A percentile compares a stretch with the other conserved stretches of the same genome.
Evolutionary conservation across 495 filamentous ascomycete genomes (phyloP).

Genomic region (Pyronema omphalodes): DNA sequence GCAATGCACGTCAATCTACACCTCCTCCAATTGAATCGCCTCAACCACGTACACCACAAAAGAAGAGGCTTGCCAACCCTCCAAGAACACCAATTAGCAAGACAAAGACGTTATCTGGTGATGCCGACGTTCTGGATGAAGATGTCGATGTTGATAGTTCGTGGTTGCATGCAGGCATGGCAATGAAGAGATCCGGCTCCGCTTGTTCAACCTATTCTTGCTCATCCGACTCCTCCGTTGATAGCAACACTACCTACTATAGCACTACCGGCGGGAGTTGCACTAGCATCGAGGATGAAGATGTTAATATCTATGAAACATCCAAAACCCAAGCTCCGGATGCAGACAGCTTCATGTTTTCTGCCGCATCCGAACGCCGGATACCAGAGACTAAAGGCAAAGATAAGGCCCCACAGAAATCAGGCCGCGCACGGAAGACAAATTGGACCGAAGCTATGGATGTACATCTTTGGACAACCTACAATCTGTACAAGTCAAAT

Average conservation of each 20-base stretch:
- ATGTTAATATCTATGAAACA: slow-evolving; percentile 25
- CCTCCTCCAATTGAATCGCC: slow-evolving; percentile 19
- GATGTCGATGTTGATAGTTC: neutral
- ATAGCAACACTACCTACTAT: slow-evolving; percentile 41
- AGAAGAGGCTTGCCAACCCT: slow-evolving; percentile 30
- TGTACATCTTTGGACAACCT: slow-evolving; percentile 82
- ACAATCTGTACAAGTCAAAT: slow-evolving; percentile 71
- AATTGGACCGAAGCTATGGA: slow-evolving; percentile 81
- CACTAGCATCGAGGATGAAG: slow-evolving; percentile 41
- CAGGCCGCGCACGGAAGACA: slow-evolving; percentile 18
- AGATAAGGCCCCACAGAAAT: slow-evolving; percentile 1
- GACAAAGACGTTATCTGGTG: slow-evolving; percentile 24
- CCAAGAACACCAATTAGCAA: slow-evolving; percentile 48
- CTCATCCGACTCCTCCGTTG: slow-evolving; percentile 50
- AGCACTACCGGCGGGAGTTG: slow-evolving; percentile 48
- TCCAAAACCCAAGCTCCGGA: slow-evolving; percentile 3
- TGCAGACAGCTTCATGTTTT: neutral
- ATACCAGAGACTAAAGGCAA: neutral
- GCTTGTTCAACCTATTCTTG: slow-evolving; percentile 46
- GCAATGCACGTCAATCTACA: neutral
- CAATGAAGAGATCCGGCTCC: slow-evolving; percentile 37
- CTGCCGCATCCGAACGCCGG: slow-evolving; percentile 11
- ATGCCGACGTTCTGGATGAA: neutral
- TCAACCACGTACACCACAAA: slow-evolving; percentile 21
- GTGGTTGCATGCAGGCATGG: slow-evolving; percentile 13